Conservation (phyloP, 1,284 basidiomycete genomes). For the Trametes polyzona region DNA sequence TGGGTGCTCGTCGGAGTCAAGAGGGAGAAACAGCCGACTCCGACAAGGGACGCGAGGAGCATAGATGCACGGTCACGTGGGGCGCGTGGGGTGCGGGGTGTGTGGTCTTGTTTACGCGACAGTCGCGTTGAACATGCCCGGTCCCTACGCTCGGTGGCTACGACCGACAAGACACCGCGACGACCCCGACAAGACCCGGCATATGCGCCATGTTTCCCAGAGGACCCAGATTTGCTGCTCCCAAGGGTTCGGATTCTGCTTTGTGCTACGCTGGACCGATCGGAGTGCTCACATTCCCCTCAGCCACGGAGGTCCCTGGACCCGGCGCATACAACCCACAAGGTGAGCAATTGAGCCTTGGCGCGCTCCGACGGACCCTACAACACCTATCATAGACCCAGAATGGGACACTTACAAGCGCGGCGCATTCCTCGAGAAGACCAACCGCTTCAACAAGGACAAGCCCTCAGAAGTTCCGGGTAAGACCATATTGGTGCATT, state of each 20-base stretch:
- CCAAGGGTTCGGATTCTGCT: slow-evolving; percentile 23
- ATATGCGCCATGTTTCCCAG: slow-evolving; percentile 27
- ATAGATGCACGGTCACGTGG: slow-evolving; percentile 20
- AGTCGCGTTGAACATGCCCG: background rate
- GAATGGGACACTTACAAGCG: slow-evolving; percentile 55
- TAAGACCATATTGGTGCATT: slow-evolving; percentile 26
- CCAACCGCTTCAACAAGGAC: slow-evolving; percentile 51
- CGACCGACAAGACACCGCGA: background rate
- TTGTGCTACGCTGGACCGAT: background rate
- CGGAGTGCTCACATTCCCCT: background rate
- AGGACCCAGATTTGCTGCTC: slow-evolving; percentile 30
- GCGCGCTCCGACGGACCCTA: background rate
- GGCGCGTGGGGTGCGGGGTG: slow-evolving; percentile 6
- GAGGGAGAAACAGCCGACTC: too few relatives aligned
- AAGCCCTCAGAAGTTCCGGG: slow-evolving; percentile 47
- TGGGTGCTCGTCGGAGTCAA: too few relatives aligned
- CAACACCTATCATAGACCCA: slow-evolving; percentile 36
- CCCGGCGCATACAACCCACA: slow-evolving; percentile 35
- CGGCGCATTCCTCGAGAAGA: slow-evolving; percentile 59
- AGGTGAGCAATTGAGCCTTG: slow-evolving; percentile 11
- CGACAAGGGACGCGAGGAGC: too few relatives aligned
- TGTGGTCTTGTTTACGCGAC: slow-evolving; percentile 8
- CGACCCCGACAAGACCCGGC: background rate
- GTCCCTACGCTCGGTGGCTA: background rate
- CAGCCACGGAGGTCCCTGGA: slow-evolving; percentile 34